phyloP scores from a whole-genome alignment of 352 stramenopile genomes.

The Phytophthora lateralis region DNA sequence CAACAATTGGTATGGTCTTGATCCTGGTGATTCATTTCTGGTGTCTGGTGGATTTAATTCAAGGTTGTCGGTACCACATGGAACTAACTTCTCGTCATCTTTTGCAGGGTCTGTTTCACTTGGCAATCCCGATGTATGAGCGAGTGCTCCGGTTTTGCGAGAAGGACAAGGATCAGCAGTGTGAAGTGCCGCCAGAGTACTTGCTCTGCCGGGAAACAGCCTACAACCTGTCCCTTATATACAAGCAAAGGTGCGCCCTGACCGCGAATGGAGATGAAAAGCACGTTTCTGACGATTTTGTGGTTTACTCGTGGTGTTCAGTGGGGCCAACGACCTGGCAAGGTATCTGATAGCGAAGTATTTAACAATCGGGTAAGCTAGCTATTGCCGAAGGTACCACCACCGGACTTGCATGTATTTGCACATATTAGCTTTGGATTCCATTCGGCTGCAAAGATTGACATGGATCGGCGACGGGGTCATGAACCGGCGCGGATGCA shows the following conservation, averaged over 20 bases:
- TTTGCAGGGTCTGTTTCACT: constrained; percentile 78
- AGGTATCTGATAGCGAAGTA: constrained; percentile 83
- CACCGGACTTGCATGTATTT: no score
- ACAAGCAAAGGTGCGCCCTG: constrained; percentile 76
- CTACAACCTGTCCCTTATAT: constrained; percentile 90
- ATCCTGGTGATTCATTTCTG: neutral
- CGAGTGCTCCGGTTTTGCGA: constrained; percentile 84
- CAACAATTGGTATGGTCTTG: constrained; percentile 77
- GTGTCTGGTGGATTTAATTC: neutral
- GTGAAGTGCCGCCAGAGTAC: constrained; percentile 66
- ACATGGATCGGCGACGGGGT: neutral
- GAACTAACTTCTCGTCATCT: constrained; percentile 12
- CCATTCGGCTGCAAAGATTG: neutral
- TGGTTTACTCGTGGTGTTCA: constrained; percentile 18
- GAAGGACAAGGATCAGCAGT: constrained; percentile 48
- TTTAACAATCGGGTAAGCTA: constrained; percentile 58
- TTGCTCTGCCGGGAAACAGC: constrained; percentile 81
- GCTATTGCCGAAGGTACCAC: no score
- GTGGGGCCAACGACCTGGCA: constrained; percentile 77
- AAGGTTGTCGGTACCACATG: neutral
- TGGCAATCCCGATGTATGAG: constrained; percentile 90
- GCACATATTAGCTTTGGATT: no score
- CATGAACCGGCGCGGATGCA: neutral
- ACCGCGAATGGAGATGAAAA: neutral
- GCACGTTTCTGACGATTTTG: neutral